Evolutionary conservation across 257 asterid genomes (phyloP), one percentile per base, ranked within the genome.

Genomic region (Voacanga thouarsii): DNA sequence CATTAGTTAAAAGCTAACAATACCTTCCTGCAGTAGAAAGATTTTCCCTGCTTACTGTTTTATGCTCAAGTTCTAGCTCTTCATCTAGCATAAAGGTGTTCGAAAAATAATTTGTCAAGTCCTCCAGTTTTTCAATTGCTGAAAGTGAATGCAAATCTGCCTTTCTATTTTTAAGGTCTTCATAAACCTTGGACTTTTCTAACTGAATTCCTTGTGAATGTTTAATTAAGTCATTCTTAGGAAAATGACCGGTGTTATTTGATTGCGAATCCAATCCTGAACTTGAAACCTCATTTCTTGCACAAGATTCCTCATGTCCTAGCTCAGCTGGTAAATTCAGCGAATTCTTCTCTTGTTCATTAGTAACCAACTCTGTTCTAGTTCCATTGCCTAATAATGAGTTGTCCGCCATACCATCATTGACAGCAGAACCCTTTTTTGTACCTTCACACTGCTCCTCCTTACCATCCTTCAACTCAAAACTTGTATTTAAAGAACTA

Each of bases 21-120:
- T 87, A 93, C 98, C 94, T 93, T 79, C 83, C 87, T 60, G 79
- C 78, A 44, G 80, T 66, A 82, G 90, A 82, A 71, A 55, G 78
- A 60, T 87, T 80, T 59, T 80, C 80, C 59, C 77, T 66, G 43
- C 63, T 76, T 50, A 18, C 82, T 37, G 71, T 47, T 84, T 90
- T 88, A 79, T 80, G 91, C 83, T 86, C 93, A 83, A 84, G 73
- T 76, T 90, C 99, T 81, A 93, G 90, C 86, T 91, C 97, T 82
- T 93, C 98, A 15, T 90, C 98, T n/a, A 90, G 90, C 90, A 87
- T 84, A 79, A 93, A 89, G 69, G 97, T 87, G 90, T 79, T 87
- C 66, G 90, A 86, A 81, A 89, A 90, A 84, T 90, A 92, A 87
- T 82, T 77, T 69, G 92, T 83, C 6, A 81, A 83, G 84, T 86